Conservation (phyloP, 2,329 filamentous ascomycete species). For the Talaromyces sp. region DNA sequence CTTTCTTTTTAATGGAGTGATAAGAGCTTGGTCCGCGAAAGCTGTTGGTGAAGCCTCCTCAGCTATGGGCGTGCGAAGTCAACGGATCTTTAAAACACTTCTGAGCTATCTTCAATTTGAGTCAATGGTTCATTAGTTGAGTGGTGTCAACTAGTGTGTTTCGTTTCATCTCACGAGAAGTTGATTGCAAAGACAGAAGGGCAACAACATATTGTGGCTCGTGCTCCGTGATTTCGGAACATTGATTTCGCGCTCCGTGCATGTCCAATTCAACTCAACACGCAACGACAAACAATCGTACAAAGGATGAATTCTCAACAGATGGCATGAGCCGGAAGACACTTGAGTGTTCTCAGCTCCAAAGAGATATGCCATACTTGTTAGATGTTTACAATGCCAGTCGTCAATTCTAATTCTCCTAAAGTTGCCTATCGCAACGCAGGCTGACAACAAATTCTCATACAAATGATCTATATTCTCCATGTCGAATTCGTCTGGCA, state of each 20-base stretch:
- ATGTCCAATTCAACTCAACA: background rate
- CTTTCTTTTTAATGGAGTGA: background rate
- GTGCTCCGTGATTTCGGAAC: background rate
- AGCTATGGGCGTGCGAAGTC: background rate
- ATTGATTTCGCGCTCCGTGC: slow-evolving; percentile 14
- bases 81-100: background rate
- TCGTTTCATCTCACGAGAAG: background rate
- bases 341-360: background rate
- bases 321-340: background rate
- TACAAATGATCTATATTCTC: background rate
- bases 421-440: background rate
- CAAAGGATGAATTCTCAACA: background rate
- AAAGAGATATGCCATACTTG: background rate
- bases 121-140: background rate
- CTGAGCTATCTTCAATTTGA: background rate
- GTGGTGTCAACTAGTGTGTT: background rate
- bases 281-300: background rate
- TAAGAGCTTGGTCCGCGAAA: background rate
- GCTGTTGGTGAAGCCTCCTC: background rate
- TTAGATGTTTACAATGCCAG: background rate
- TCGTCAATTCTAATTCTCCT: background rate
- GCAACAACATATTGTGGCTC: background rate
- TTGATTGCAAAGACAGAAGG: background rate
- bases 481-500: background rate
- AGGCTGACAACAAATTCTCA: background rate